Evolutionary conservation across 495 filamentous ascomycete species (phyloP), one percentile per base, ranked within the genome.

Genomic region (Pseudotulostoma volvatum): DNA sequence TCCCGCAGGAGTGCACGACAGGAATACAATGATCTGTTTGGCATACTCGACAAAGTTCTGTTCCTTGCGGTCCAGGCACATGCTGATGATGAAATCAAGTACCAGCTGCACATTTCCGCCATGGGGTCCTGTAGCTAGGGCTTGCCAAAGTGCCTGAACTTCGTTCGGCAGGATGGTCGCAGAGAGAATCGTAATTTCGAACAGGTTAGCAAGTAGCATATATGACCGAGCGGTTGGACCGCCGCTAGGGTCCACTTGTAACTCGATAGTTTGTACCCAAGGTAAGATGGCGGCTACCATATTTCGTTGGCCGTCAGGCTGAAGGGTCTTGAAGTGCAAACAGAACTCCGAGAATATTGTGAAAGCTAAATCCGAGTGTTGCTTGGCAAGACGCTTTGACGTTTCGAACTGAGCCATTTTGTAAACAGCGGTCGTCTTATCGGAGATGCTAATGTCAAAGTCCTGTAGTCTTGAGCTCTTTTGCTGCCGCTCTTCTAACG

Each of bases 21-120:
- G 59, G 52, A 95, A 93, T 0, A 96, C 90, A 16, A 96, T 84
- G 23, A 97, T 83, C 57, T 97, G 90, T 61, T 96, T 96, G 2
- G 90, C 85, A 52, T 84, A 94, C 44, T 93, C 84, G 33, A 97
- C 86, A 60, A 94, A 95, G 44, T 93, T 95, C 44, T 96, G 92
- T 47, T 97, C 90, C 37, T 87, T 75, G 34, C 85, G 76, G 43
- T 97, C 92, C 21, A 96, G 56, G 45, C 90, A 96, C 4, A 95
- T 71, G 17, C 70, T 76, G 54, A 96, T 95, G 54, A 96, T 87
- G 51, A 96, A 97, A 52, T 97, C 83, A 3, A 97, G 70, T 7
- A 95, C 80, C 13, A 96, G 68, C 44, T 90, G 80, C 18, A 96
- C 90, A 52, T 97, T 97, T n/a, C 87, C 90, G 3, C 74, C 79